phyloP scores from a whole-genome alignment of 2,329 filamentous ascomycete species.

The Xylariaceae sp. region DNA sequence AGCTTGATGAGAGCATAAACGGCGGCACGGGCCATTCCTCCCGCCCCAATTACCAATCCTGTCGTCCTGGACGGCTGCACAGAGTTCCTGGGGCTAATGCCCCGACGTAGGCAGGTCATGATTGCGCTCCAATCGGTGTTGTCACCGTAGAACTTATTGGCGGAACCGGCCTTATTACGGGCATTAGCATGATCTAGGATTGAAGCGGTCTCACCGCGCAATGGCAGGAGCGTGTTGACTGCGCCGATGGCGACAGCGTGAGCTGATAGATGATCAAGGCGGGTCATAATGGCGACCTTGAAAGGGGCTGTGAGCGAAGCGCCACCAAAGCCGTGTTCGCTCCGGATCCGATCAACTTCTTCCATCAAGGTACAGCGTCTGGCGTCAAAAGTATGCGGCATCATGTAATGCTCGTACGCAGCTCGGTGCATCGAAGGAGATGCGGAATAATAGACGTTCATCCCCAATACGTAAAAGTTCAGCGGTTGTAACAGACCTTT shows the following conservation, averaged over 20 bases:
- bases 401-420: constrained; percentile 66
- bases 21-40: constrained; percentile 74
- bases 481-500: constrained; percentile 66
- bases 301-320: constrained; percentile 70
- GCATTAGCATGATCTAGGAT: constrained; percentile 60
- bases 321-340: constrained; percentile 66
- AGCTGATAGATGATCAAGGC: constrained; percentile 65
- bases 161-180: constrained; percentile 62
- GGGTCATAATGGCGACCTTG: constrained; percentile 68
- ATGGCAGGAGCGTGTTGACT: constrained; percentile 70
- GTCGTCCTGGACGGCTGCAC: constrained; percentile 57
- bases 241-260: constrained; percentile 73
- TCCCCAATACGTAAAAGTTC: constrained; percentile 70
- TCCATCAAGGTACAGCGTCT: constrained; percentile 63
- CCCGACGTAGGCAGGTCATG: constrained; percentile 62
- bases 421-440: constrained; percentile 74
- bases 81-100: constrained; percentile 69
- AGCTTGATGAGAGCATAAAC: constrained; percentile 74
- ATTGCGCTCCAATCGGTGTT: constrained; percentile 74
- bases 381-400: constrained; percentile 67
- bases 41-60: constrained; percentile 62
- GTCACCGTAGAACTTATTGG: constrained; percentile 68
- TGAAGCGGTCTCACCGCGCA: constrained; percentile 54
- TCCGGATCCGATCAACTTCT: constrained; percentile 61
- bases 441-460: constrained; percentile 68